Conservation (phyloP, 1,284 basidiomycete genomes). For the Amylostereum areolatum region DNA sequence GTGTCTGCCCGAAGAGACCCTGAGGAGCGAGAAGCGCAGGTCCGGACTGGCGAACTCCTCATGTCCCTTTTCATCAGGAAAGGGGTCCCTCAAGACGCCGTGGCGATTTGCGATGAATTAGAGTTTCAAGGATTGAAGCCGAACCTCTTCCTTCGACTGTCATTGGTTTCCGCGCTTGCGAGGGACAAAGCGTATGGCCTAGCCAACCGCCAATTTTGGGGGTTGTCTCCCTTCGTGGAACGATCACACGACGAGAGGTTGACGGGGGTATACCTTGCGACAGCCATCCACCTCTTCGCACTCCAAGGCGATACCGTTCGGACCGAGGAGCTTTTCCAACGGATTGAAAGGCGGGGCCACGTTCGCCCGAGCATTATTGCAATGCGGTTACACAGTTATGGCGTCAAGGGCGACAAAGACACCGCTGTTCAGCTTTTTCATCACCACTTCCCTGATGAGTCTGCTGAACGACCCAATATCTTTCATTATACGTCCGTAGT, state of each 20-base stretch:
- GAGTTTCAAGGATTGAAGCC: not conserved
- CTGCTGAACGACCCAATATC: conserved; percentile 31
- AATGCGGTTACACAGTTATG: conserved; percentile 50
- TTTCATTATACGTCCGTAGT: conserved; percentile 55
- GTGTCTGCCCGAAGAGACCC: not conserved
- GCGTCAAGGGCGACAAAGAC: conserved; percentile 35
- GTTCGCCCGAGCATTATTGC: conserved; percentile 28
- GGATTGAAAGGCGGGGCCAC: conserved; percentile 25
- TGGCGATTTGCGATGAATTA: not conserved
- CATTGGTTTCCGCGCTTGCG: not conserved
- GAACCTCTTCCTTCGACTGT: not conserved
- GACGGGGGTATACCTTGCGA: conserved; percentile 29
- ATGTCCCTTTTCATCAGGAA: not conserved
- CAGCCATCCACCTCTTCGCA: conserved; percentile 46
- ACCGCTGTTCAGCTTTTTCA: conserved; percentile 47
- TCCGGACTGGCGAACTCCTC: not conserved
- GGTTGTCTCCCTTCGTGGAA: not conserved
- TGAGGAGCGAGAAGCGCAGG: not conserved
- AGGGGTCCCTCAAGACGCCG: not conserved
- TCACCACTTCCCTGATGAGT: conserved; percentile 38
- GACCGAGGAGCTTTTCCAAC: conserved; percentile 38
- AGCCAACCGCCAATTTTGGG: not conserved
- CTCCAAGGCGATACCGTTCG: conserved; percentile 41
- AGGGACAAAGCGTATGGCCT: not conserved
- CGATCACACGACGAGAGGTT: not conserved